Evolutionary conservation across 2,329 filamentous ascomycete species (phyloP).

Genomic region (Zasmidium angulare): DNA sequence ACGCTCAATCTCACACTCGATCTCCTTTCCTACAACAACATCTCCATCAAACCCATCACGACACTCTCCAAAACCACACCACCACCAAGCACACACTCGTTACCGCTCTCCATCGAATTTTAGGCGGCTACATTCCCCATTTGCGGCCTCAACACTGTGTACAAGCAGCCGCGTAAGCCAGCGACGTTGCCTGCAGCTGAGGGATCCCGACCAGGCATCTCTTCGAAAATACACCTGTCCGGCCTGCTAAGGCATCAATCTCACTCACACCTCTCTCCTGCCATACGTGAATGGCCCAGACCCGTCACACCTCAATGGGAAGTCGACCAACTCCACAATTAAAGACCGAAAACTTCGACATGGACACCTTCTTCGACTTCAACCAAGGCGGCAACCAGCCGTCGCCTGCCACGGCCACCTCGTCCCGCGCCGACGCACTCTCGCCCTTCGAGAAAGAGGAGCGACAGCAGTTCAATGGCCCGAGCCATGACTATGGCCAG

Average conservation of each 20-base stretch:
- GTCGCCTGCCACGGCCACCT: slow-evolving; percentile 29
- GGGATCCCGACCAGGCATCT: slow-evolving; percentile 2
- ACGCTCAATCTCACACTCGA: neutral
- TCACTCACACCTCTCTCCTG: slow-evolving; percentile 1
- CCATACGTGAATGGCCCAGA: slow-evolving; percentile 1
- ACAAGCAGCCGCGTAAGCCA: slow-evolving; percentile 11
- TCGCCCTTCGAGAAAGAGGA: slow-evolving; percentile 38
- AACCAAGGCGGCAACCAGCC: slow-evolving; percentile 33
- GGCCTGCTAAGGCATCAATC: slow-evolving; percentile 9
- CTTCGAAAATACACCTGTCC: neutral
- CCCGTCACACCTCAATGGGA: slow-evolving; percentile 20
- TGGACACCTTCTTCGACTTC: slow-evolving; percentile 43
- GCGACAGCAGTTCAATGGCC: slow-evolving; percentile 46
- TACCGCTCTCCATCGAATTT: neutral
- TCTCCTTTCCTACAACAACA: slow-evolving; percentile 5
- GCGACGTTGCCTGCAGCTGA: slow-evolving; percentile 6
- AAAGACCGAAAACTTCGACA: slow-evolving; percentile 40
- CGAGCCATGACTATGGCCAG: slow-evolving; percentile 91
- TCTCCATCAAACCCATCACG: slow-evolving; percentile 1
- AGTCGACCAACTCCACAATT: slow-evolving; percentile 26
- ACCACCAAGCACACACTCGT: neutral
- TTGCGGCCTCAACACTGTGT: neutral
- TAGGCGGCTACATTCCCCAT: neutral
- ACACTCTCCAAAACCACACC: neutral
- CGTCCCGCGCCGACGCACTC: slow-evolving; percentile 29